Evolutionary conservation across 805 yeast species (phyloP).

Genomic region (Lipomyces chichibuensis): DNA sequence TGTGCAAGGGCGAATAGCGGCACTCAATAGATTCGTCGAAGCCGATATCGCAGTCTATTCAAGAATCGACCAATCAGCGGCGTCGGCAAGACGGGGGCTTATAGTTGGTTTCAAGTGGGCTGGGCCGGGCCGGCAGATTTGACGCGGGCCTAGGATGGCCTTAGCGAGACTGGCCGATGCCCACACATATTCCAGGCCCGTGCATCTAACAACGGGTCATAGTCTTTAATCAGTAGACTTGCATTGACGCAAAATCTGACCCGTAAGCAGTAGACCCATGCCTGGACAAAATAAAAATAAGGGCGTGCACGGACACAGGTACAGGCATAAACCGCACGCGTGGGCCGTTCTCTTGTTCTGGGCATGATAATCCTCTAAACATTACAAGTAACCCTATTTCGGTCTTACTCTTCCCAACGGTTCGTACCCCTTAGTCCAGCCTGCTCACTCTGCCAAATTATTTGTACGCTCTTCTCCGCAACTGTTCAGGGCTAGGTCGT

Average conservation of each 20-base stretch:
- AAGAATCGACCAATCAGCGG: not conserved
- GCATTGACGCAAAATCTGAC: not conserved
- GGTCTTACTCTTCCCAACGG: too few relatives aligned
- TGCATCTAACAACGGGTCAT: not conserved
- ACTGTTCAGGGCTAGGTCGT: not conserved
- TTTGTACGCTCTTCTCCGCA: too few relatives aligned
- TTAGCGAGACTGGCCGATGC: not conserved
- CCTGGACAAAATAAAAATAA: not conserved
- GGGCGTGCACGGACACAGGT: conserved; percentile 1
- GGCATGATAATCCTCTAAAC: not conserved
- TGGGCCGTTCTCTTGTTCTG: not conserved
- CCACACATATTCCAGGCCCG: not conserved
- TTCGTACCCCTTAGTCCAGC: too few relatives aligned
- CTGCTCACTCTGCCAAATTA: too few relatives aligned
- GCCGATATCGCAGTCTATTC: too few relatives aligned
- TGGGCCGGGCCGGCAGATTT: too few relatives aligned
- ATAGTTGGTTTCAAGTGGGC: too few relatives aligned
- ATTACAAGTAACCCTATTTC: too few relatives aligned
- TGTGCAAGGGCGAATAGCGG: too few relatives aligned
- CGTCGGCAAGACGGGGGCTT: not conserved
- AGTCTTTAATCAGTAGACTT: not conserved
- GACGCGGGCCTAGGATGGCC: not conserved
- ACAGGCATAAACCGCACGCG: not conserved
- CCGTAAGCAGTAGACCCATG: not conserved
- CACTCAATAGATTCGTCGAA: too few relatives aligned